Conservation (phyloP, 2,329 filamentous ascomycete genomes). For the Calonectria pteridis region DNA sequence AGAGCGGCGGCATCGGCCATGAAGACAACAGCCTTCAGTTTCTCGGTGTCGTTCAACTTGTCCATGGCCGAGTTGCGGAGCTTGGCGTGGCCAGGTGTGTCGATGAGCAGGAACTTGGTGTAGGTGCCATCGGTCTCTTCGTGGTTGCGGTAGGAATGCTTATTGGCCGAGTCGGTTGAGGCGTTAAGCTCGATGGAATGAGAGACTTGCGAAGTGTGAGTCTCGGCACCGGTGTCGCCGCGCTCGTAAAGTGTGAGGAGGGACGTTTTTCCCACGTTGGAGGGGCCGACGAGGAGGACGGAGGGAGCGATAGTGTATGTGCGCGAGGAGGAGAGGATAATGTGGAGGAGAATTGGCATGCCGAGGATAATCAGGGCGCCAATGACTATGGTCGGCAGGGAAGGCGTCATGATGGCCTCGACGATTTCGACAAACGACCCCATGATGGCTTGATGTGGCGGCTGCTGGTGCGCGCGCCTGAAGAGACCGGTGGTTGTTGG, state of each 20-base stretch:
- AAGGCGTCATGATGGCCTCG: slow-evolving; percentile 71
- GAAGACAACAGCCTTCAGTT: slow-evolving; percentile 83
- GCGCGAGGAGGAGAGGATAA: slow-evolving; percentile 75
- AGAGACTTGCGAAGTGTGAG: slow-evolving; percentile 67
- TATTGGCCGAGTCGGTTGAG: slow-evolving; percentile 58
- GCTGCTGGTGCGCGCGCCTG: slow-evolving; percentile 29
- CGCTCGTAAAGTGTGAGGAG: slow-evolving; percentile 81
- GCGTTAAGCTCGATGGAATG: slow-evolving; percentile 68
- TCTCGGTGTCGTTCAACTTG: slow-evolving; percentile 57
- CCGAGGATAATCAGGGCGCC: slow-evolving; percentile 78
- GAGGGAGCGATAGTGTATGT: slow-evolving; percentile 78
- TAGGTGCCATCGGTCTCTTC: slow-evolving; percentile 67
- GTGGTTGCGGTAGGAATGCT: slow-evolving; percentile 66
- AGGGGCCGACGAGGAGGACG: slow-evolving; percentile 85
- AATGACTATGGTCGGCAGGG: slow-evolving; percentile 72
- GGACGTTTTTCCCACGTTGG: slow-evolving; percentile 87
- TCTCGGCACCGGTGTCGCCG: slow-evolving; percentile 58
- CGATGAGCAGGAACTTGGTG: slow-evolving; percentile 81
- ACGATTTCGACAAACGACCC: slow-evolving; percentile 55
- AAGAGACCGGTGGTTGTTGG: neutral
- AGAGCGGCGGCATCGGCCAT: slow-evolving; percentile 86
- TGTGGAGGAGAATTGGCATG: slow-evolving; percentile 83
- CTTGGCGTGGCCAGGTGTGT: slow-evolving; percentile 97
- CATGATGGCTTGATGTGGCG: slow-evolving; percentile 48
- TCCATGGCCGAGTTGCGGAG: slow-evolving; percentile 78